These are phyloP conservation scores for Thermothielavioides terrestris DNA, from an alignment of 495 filamentous ascomycete species.

Conservation along the genomic window DNA sequence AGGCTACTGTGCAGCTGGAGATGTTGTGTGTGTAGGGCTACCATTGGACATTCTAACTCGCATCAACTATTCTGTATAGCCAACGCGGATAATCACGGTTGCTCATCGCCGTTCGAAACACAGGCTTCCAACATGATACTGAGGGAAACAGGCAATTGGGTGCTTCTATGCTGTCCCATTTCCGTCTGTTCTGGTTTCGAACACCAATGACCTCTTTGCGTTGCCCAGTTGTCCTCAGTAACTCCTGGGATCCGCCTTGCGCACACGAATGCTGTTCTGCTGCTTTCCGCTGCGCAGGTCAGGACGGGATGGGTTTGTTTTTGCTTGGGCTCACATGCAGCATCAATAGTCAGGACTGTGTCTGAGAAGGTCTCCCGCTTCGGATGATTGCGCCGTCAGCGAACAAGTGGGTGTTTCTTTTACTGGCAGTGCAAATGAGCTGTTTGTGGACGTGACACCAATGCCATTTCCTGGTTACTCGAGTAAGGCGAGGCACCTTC, in stretches of 20 bases:
- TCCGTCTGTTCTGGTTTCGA: too few species aligned
- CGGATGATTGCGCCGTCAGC: not conserved
- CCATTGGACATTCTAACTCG: too few species aligned
- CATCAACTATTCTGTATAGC: too few species aligned
- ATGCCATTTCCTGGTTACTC: constrained; percentile 1
- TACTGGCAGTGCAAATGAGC: not conserved
- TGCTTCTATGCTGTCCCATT: too few species aligned
- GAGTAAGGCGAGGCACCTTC: not conserved
- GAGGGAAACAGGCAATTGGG: too few species aligned
- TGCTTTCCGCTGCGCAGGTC: not conserved
- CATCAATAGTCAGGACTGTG: not conserved
- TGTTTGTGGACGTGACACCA: not conserved
- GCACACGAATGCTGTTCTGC: not conserved
- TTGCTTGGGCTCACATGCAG: not conserved
- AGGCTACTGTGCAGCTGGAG: too few species aligned
- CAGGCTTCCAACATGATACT: not conserved
- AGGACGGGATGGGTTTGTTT: not conserved
- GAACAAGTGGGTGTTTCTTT: not conserved
- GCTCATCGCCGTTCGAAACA: too few species aligned
- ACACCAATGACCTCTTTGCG: too few species aligned
- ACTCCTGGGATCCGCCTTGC: not conserved
- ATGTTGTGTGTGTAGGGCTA: too few species aligned
- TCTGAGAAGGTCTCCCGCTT: too few species aligned
- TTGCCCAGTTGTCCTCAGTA: not conserved
- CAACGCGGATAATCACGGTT: too few species aligned